A percentile compares a stretch with the other conserved stretches of the same genome.
phyloP scores from a whole-genome alignment of 2,329 filamentous ascomycete species.

The Zymoseptoria brevis region DNA sequence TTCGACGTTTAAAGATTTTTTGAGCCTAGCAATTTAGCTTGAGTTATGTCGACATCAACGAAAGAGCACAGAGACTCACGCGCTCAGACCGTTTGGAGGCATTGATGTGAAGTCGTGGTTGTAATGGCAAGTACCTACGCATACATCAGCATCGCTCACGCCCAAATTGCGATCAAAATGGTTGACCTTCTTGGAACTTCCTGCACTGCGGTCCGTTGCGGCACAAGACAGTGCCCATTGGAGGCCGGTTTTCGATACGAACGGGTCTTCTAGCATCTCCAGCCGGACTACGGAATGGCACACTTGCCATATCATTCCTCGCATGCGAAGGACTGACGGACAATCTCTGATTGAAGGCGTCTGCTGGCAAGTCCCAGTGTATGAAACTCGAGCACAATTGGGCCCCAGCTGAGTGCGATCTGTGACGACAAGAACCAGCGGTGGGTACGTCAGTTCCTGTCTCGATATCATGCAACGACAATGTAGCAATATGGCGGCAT shows the following conservation, averaged over 20 bases:
- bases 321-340: not conserved
- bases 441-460: not conserved
- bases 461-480: not conserved
- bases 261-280: slow-evolving; percentile 24
- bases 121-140: slow-evolving; percentile 27
- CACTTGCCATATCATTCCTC: slow-evolving; percentile 28
- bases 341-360: not conserved
- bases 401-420: not conserved
- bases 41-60: not conserved
- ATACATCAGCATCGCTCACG: slow-evolving; percentile 4
- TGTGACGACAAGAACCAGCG: not conserved
- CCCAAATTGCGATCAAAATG: not conserved
- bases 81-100: slow-evolving; percentile 22
- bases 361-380: not conserved
- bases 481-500: not conserved
- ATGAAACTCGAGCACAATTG: not conserved
- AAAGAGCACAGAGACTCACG: slow-evolving; percentile 13
- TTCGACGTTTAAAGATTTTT: slow-evolving; percentile 84
- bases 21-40: slow-evolving; percentile 29
- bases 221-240: slow-evolving; percentile 23
- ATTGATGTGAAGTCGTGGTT: slow-evolving; percentile 27
- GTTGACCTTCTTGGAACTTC: slow-evolving; percentile 27
- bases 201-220: slow-evolving; percentile 29
- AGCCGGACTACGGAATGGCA: slow-evolving; percentile 18
- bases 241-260: slow-evolving; percentile 25